A percentile compares a stretch with the other conserved stretches of the same genome.
phyloP scores from a whole-genome alignment of 139 green algal genomes.

The Haematococcus lacustris region DNA sequence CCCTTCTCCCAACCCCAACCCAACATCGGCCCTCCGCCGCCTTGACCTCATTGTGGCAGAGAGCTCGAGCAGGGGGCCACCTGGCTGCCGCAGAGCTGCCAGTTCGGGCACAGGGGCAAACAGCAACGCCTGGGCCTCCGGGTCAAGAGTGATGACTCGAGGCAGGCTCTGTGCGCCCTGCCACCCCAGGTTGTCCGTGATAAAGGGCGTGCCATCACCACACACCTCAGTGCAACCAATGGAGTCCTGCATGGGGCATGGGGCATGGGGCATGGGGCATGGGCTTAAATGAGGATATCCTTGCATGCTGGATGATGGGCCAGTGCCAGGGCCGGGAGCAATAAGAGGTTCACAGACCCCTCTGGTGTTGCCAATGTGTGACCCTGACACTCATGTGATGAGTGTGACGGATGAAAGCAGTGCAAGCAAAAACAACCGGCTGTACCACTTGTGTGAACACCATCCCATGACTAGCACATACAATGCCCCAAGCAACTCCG shows the following conservation, averaged over 20 bases:
- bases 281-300: not conserved
- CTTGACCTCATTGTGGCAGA: not conserved
- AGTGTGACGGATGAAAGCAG: not conserved
- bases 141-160: conserved; percentile 11
- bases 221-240: conserved; percentile 33
- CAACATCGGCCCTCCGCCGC: too few species aligned
- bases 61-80: not conserved
- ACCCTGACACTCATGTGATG: not conserved
- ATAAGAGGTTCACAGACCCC: not conserved
- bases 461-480: not conserved
- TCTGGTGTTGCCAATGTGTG: not conserved
- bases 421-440: not conserved
- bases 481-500: not conserved
- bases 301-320: too few species aligned
- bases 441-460: not conserved
- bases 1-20: not conserved
- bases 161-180: conserved; percentile 33
- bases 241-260: conserved; percentile 30
- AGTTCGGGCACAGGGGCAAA: conserved; percentile 15
- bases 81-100: conserved; percentile 1
- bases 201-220: conserved; percentile 24
- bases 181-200: conserved; percentile 14
- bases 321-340: not conserved
- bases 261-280: too few species aligned
- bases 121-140: not conserved